Percentiles rank a stretch among this genome's conserved stretches.
Conservation (phyloP, 2,329 filamentous ascomycete genomes). For the Penicillium sclerotigenum region DNA sequence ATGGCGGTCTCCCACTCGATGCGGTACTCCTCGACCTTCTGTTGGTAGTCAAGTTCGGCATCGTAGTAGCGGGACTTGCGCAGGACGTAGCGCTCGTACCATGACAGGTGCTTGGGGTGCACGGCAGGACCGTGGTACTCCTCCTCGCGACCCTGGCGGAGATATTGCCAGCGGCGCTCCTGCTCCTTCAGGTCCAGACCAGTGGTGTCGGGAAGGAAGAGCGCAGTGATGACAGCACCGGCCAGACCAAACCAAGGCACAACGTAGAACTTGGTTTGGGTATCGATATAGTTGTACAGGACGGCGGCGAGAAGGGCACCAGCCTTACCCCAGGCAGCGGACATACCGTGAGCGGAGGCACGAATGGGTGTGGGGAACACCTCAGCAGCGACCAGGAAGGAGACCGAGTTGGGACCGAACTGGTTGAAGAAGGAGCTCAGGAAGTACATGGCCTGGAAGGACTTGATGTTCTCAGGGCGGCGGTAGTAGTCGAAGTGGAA, state of each 20-base stretch:
- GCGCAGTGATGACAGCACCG: conserved; percentile 74
- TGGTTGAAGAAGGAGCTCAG: conserved; percentile 98
- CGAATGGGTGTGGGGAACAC: conserved; percentile 94
- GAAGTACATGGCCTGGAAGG: conserved; percentile 99
- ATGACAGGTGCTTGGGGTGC: conserved; percentile 79
- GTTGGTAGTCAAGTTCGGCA: conserved; percentile 74
- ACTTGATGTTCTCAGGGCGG: conserved; percentile 64
- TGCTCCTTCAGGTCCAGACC: conserved; percentile 96
- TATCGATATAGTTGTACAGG: conserved; percentile 91
- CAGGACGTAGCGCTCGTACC: conserved; percentile 74
- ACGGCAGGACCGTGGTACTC: conserved; percentile 94
- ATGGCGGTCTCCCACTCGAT: conserved; percentile 52
- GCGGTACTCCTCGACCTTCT: conserved; percentile 81
- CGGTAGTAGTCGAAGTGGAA: conserved; percentile 87
- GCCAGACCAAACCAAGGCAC: conserved; percentile 93
- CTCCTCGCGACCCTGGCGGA: conserved; percentile 69
- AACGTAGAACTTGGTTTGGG: conserved; percentile 80
- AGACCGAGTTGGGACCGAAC: conserved; percentile 93
- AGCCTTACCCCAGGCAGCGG: conserved; percentile 84
- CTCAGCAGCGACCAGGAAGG: conserved; percentile 92
- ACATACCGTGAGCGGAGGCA: conserved; percentile 90
- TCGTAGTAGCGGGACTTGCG: conserved; percentile 81
- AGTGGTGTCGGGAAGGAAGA: conserved; percentile 95
- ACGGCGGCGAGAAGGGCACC: conserved; percentile 84
- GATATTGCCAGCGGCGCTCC: conserved; percentile 87